Evolutionary conservation across 352 stramenopile species (phyloP), one percentile per base, ranked within the genome.

Genomic region (Globisporangium rhizosaccharum): DNA sequence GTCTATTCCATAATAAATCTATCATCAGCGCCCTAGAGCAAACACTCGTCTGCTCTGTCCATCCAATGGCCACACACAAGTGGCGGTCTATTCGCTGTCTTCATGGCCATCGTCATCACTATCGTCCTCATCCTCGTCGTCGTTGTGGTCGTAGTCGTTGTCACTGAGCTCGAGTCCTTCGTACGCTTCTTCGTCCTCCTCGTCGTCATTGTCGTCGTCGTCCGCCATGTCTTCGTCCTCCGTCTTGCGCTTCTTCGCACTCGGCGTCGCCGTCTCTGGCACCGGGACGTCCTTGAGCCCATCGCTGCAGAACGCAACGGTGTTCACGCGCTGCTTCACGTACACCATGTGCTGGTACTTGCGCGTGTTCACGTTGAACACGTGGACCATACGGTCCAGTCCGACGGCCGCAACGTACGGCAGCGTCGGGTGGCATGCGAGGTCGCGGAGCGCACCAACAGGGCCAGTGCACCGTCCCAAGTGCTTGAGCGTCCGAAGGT

Each of bases 331-430:
- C 76, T 95, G 83, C 63, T 92, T 92, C 56, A 76, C 80, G 70
- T 95, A 95, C 51, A 93, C 75, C 46, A 66, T 73, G 65, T 87
- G 71, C 36, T 74, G 59, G 55, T 84, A 80, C 57, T 89, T 95
- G 61, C 86, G 76, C 46, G 73, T 90, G 52, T 93, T 86, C 18
- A 93, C 67, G 68, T 98, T 83, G 62, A 96, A 98, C 33, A 97
- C 85, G 69, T 96, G 88, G 49, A 98, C 77, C 72, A 98, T 97
- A 39, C 95, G 87, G 78, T 98, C 95, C 23, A 98, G 71, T 0
- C 95, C 92, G 15, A 98, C 95, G 2, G 86, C 86, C 9, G 89
- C 87, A 36, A 98, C 63, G 56, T 93, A 84, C 26, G 93, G 91
- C 36, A 97, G 70, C 46, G 88, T 97, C 33, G 89, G 85, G 67